Conservation (phyloP, 495 filamentous ascomycete genomes). For the Lindgomyces ingoldianus region DNA sequence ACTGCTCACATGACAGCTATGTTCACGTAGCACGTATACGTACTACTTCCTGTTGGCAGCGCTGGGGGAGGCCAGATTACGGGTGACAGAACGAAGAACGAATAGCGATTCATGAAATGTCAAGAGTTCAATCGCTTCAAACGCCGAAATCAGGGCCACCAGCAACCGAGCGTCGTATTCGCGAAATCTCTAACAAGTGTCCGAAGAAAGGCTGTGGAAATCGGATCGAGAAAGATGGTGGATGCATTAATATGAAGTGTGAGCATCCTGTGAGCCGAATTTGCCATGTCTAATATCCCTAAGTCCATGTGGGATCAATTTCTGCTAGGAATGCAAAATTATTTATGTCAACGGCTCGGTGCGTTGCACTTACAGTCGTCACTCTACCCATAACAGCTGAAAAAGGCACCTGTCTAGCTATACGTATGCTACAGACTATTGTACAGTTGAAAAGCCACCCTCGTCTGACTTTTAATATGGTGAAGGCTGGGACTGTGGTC, state of each 20-base stretch:
- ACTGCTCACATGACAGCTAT: too few species aligned
- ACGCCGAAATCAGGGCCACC: neutral
- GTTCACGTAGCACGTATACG: too few species aligned
- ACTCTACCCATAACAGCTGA: neutral
- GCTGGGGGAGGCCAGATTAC: neutral
- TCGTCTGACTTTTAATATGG: neutral
- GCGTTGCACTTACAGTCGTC: neutral
- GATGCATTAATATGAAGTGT: neutral
- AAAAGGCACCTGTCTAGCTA: neutral
- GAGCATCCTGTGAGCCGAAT: neutral
- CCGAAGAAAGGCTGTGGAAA: constrained; percentile 1
- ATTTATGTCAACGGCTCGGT: neutral
- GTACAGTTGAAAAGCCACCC: neutral
- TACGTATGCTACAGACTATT: neutral
- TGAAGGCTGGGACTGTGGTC: neutral
- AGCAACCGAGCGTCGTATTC: neutral
- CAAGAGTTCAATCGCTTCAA: constrained; percentile 3
- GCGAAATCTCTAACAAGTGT: neutral
- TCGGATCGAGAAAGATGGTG: neutral
- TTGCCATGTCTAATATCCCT: neutral
- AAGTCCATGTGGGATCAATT: neutral
- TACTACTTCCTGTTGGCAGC: too few species aligned
- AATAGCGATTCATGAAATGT: constrained; percentile 3
- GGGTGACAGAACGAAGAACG: neutral
- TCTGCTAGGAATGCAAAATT: constrained; percentile 2